Evolutionary conservation across 2,329 filamentous ascomycete genomes (phyloP).

Genomic region (Fusarium nisikadoi): DNA sequence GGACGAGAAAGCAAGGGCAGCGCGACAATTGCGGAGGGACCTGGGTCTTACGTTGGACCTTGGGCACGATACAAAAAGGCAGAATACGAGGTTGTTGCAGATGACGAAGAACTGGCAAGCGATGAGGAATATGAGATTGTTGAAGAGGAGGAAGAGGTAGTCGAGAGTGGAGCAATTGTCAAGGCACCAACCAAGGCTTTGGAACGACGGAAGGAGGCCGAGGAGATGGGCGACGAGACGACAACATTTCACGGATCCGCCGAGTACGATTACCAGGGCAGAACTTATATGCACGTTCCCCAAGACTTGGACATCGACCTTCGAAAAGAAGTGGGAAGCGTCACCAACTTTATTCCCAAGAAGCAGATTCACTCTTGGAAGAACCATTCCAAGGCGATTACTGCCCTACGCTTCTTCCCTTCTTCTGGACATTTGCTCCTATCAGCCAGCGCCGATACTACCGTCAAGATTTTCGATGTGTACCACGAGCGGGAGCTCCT

Average conservation of each 20-base stretch:
- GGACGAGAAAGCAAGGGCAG: constrained; percentile 88
- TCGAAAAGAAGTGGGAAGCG: constrained; percentile 79
- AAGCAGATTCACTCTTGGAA: constrained; percentile 93
- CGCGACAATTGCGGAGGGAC: constrained; percentile 84
- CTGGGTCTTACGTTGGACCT: constrained; percentile 89
- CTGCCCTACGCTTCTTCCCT: constrained; percentile 90
- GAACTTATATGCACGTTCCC: constrained; percentile 97
- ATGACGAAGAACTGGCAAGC: constrained; percentile 79
- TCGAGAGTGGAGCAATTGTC: constrained; percentile 72
- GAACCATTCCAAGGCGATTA: constrained; percentile 84
- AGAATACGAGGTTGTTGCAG: constrained; percentile 78
- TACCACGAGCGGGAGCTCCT: constrained; percentile 91
- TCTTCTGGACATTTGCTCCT: constrained; percentile 86
- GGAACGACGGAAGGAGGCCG: constrained; percentile 66
- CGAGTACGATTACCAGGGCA: constrained; percentile 91
- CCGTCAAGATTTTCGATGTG: constrained; percentile 93
- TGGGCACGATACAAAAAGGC: constrained; percentile 87
- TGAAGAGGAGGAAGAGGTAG: constrained; percentile 75
- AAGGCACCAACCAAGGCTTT: constrained; percentile 65
- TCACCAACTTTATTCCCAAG: constrained; percentile 94
- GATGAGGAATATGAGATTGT: constrained; percentile 83
- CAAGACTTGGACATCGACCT: constrained; percentile 90
- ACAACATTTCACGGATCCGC: constrained; percentile 86
- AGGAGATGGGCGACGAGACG: constrained; percentile 76
- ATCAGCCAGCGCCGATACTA: constrained; percentile 88